phyloP scores from a whole-genome alignment of 768 basidiomycete genomes.

The Tubosaeta sp. region DNA sequence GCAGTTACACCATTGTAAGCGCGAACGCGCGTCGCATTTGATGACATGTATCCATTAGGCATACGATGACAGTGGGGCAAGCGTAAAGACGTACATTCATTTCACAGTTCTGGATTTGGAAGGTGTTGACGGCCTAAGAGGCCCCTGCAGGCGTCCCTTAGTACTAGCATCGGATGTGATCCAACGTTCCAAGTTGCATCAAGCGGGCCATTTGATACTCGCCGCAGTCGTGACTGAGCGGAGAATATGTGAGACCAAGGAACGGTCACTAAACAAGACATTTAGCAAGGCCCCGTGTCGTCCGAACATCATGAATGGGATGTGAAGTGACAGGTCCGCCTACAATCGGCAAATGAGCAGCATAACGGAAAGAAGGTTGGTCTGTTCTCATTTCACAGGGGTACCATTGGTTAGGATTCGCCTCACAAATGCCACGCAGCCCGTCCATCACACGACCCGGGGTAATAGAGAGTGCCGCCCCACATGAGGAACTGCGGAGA shows the following conservation, averaged over 20 bases:
- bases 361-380: not conserved
- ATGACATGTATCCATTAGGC: constrained; percentile 15
- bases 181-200: not conserved
- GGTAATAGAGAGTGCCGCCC: constrained; percentile 26
- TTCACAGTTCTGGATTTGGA: constrained; percentile 16
- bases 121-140: constrained; percentile 6
- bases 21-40: constrained; percentile 5
- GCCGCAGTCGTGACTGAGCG: constrained; percentile 4
- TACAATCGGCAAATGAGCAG: not conserved
- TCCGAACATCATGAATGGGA: not conserved
- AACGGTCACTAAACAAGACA: not conserved
- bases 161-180: not conserved
- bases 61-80: constrained; percentile 17
- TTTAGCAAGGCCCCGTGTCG: not conserved
- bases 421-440: constrained; percentile 7
- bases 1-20: constrained; percentile 6
- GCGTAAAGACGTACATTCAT: constrained; percentile 24
- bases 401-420: constrained; percentile 4
- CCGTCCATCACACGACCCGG: constrained; percentile 26
- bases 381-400: constrained; percentile 2
- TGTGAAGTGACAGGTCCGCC: constrained; percentile 9
- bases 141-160: not conserved
- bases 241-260: constrained; percentile 3
- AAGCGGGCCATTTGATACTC: not conserved
- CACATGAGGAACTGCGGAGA: constrained; percentile 23